These are phyloP conservation scores for Colletotrichum liaoningense DNA, from an alignment of 2,329 filamentous ascomycete species.

Conservation along the genomic window DNA sequence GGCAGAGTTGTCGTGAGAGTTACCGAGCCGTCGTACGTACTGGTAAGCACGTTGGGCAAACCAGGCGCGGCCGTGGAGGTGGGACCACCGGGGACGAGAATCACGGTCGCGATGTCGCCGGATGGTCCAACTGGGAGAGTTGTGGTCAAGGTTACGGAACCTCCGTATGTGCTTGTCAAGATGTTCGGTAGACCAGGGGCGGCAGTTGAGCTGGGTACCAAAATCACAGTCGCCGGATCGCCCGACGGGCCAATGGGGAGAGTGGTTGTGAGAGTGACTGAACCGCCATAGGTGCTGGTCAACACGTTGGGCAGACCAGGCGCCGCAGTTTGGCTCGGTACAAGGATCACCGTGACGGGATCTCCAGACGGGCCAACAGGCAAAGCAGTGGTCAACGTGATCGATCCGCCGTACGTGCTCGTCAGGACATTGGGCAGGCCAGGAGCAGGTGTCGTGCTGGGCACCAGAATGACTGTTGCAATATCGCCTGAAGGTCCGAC, in stretches of 20 bases:
- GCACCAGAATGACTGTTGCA: background rate
- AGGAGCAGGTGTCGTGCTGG: background rate
- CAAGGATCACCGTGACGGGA: background rate
- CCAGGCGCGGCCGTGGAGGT: background rate
- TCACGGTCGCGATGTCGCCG: background rate
- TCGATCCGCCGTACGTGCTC: background rate
- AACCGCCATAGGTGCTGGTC: constrained; percentile 4
- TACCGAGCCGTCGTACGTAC: background rate
- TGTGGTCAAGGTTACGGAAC: constrained; percentile 5
- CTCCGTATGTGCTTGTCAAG: constrained; percentile 4
- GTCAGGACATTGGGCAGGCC: background rate
- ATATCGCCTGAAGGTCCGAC: background rate
- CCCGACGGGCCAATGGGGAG: background rate
- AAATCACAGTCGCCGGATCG: background rate
- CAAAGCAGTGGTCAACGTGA: background rate
- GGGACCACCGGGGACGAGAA: background rate
- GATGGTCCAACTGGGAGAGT: background rate
- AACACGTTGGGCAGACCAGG: background rate
- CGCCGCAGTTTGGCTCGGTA: background rate
- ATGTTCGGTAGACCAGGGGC: background rate
- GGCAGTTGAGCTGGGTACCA: background rate
- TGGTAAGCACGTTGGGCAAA: background rate
- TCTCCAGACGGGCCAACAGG: background rate
- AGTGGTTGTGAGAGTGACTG: background rate
- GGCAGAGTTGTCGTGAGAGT: background rate